These are phyloP conservation scores for Chionographis japonica DNA, from an alignment of 106 monocot genomes.

Conservation along the genomic window DNA sequence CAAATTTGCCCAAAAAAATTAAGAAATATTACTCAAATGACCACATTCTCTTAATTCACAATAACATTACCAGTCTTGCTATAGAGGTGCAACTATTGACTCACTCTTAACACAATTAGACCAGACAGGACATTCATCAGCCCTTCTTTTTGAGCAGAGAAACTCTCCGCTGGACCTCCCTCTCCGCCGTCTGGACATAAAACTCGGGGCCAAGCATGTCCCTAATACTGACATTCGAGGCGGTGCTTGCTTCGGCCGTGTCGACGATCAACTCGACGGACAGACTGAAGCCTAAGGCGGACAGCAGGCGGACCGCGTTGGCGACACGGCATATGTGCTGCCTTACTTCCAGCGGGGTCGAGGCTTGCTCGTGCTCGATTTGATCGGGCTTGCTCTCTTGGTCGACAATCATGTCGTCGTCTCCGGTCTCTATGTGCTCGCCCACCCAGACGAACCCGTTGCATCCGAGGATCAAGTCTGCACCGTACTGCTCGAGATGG, in stretches of 20 bases:
- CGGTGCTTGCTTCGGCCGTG: slow-evolving; percentile 46
- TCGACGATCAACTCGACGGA: slow-evolving; percentile 59
- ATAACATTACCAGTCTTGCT: too few relatives aligned
- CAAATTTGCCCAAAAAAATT: too few relatives aligned
- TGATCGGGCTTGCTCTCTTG: slow-evolving; percentile 9
- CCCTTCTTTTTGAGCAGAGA: slow-evolving; percentile 33
- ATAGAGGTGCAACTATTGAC: too few relatives aligned
- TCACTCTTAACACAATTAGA: too few relatives aligned
- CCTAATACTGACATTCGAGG: slow-evolving; percentile 43
- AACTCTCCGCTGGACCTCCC: slow-evolving; percentile 61
- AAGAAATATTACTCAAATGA: too few relatives aligned
- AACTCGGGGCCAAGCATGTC: slow-evolving; percentile 90
- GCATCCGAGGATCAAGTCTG: slow-evolving; percentile 89
- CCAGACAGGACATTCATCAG: neutral
- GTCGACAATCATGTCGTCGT: slow-evolving; percentile 30
- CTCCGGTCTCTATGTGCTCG: slow-evolving; percentile 46
- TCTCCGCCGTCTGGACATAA: slow-evolving; percentile 80
- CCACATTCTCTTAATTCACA: too few relatives aligned
- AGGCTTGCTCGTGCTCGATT: slow-evolving; percentile 14
- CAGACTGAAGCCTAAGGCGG: slow-evolving; percentile 71
- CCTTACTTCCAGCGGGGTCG: slow-evolving; percentile 51
- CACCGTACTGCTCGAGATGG: slow-evolving; percentile 69
- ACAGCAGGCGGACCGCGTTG: slow-evolving; percentile 71
- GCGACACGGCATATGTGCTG: slow-evolving; percentile 78
- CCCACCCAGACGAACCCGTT: slow-evolving; percentile 96